A percentile compares a stretch with the other conserved stretches of the same genome.
Evolutionary conservation across 441 rosid species (phyloP).

Genomic region (Iberis amara): DNA sequence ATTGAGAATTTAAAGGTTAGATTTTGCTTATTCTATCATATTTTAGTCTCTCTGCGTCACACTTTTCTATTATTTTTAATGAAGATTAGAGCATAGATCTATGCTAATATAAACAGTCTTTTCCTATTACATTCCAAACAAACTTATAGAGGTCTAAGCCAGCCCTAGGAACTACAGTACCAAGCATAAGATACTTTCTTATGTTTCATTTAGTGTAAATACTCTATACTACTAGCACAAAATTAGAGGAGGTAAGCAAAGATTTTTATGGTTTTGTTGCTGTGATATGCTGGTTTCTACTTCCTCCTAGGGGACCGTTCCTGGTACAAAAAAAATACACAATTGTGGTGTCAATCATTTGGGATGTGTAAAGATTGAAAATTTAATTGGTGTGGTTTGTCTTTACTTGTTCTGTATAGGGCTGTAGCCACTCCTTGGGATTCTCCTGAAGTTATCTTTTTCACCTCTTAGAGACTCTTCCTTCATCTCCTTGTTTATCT

Average conservation of each 20-base stretch:
- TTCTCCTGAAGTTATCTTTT: slow-evolving; percentile 45
- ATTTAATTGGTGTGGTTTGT: slow-evolving; percentile 12
- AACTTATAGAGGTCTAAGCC: slow-evolving; percentile 19
- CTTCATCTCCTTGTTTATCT: slow-evolving; percentile 31
- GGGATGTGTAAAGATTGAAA: slow-evolving; percentile 27
- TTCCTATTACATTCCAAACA: slow-evolving; percentile 5
- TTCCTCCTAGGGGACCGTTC: slow-evolving; percentile 33
- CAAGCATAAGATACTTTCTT: slow-evolving; percentile 26
- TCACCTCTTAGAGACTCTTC: no score
- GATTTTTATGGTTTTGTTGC: slow-evolving; percentile 13
- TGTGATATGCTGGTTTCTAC: slow-evolving; percentile 28
- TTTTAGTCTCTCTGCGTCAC: slow-evolving; percentile 1
- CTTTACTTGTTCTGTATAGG: slow-evolving; percentile 72
- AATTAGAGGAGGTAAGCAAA: slow-evolving; percentile 21
- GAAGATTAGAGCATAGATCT: slow-evolving; percentile 13
- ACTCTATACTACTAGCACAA: slow-evolving; percentile 21
- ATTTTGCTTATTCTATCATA: slow-evolving; percentile 1
- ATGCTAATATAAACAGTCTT: slow-evolving; percentile 7
- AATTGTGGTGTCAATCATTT: slow-evolving; percentile 25
- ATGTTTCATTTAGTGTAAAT: slow-evolving; percentile 23
- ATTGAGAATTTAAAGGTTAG: slow-evolving; percentile 30
- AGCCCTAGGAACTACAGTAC: slow-evolving; percentile 7
- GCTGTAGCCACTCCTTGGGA: slow-evolving; percentile 62
- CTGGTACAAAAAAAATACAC: slow-evolving; percentile 32
- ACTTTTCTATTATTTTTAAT: neutral